Evolutionary conservation across 805 yeast genomes (phyloP), one percentile per base, ranked within the genome.

Genomic region (Barnettozyma botsteinii): DNA sequence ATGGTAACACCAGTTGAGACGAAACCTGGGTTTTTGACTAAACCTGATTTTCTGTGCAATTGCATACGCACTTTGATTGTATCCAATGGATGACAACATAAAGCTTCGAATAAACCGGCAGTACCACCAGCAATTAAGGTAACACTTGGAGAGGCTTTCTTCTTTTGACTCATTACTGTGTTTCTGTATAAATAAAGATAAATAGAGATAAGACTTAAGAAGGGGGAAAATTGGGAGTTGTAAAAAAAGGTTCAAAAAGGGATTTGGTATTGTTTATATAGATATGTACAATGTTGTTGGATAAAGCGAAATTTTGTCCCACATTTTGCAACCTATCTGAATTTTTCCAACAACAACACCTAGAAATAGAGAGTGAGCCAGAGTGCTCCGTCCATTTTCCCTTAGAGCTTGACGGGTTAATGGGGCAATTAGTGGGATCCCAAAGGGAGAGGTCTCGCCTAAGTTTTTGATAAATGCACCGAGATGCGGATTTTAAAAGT

Each of bases 31-130:
- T 88, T 81, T 59, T 82, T 85, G 26, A 61, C 56, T 35, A 74
- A 71, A n/a, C 82, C 77, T 4, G 74, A 63, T 58, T 80, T 81
- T 57, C 77, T 77, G 60, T 83, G 81, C 54, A 91, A 73, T 64
- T 91, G 98, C 98, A 91, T 91, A 59, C 98, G 79, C 47, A 91
- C 98, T 65, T 91, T 91, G 61, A 91, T 85, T 30, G 98, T 91
- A 61, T 91, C 98, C 53, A 91, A 74, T n/a, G 98, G 98, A 64
- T 91, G 98, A 62, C 98, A 91, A 62, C 91, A 80, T 48, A 93
- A 72, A n/a, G 98, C 98, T 70, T 91, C 98, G 59, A 89, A 86
- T 45, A 91, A 70, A 43, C 98, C 98, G 12, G 98, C 98, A 7
- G 91, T 79, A 55, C 98, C 98, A 53, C 98, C 98, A 25, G 97